These are phyloP conservation scores for Verbena officinalis DNA, from an alignment of 257 asterid species.

Conservation along the genomic window DNA sequence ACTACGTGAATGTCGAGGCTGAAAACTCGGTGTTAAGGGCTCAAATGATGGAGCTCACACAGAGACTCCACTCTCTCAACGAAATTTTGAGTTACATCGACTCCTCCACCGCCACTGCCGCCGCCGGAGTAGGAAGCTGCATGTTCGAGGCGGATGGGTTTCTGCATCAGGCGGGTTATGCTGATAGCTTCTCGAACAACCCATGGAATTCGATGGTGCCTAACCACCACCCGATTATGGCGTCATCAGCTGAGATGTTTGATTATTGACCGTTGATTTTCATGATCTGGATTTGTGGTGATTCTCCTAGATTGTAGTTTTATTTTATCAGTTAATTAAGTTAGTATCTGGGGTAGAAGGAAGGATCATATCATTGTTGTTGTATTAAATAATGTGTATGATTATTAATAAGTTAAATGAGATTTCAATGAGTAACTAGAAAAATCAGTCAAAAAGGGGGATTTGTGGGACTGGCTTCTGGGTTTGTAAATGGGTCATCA, in stretches of 20 bases:
- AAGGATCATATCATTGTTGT: too few species aligned
- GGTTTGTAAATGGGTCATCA: constrained; percentile 20
- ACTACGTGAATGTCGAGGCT: constrained; percentile 56
- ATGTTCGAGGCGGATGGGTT: constrained; percentile 44
- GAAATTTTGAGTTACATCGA: constrained; percentile 58
- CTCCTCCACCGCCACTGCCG: constrained; percentile 31
- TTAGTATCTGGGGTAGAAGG: too few species aligned
- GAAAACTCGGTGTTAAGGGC: constrained; percentile 79
- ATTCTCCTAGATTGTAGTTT: constrained; percentile 13
- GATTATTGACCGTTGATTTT: constrained; percentile 41
- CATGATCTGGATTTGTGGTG: background rate
- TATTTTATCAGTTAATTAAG: too few species aligned
- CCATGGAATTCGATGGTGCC: constrained; percentile 60
- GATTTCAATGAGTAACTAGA: background rate
- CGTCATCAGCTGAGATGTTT: constrained; percentile 66
- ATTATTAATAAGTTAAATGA: constrained; percentile 4
- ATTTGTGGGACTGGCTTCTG: constrained; percentile 20
- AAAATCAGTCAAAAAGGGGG: background rate
- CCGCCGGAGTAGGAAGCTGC: constrained; percentile 25
- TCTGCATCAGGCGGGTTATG: constrained; percentile 31
- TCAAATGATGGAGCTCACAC: constrained; percentile 75
- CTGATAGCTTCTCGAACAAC: constrained; percentile 44
- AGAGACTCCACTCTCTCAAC: constrained; percentile 65
- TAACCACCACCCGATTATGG: constrained; percentile 67
- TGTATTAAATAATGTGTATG: background rate